Evolutionary conservation across 768 basidiomycete species (phyloP).

Genomic region (Paxillus rubicundulus): DNA sequence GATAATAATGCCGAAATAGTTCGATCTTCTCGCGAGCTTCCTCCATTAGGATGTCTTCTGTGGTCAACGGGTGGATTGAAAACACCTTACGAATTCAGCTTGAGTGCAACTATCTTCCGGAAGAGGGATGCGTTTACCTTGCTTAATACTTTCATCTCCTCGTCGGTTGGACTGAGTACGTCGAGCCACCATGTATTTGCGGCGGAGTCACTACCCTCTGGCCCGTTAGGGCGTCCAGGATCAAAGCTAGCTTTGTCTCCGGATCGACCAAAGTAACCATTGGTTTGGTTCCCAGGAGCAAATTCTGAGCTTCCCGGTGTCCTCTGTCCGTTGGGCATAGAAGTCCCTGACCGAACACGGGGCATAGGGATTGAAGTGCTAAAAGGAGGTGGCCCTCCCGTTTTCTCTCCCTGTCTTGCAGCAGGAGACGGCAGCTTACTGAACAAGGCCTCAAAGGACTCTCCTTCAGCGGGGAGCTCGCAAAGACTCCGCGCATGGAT

Average conservation of each 20-base stretch:
- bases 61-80: conserved; percentile 94
- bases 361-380: conserved; percentile 10
- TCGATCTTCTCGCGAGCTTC: conserved; percentile 99
- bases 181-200: conserved; percentile 97
- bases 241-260: conserved; percentile 16
- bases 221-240: conserved; percentile 20
- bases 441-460: conserved; percentile 91
- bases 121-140: conserved; percentile 51
- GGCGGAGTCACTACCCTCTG: conserved; percentile 41
- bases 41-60: conserved; percentile 99
- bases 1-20: conserved; percentile 96
- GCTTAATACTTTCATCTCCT: conserved; percentile 96
- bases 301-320: conserved; percentile 7
- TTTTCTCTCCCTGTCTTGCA: conserved; percentile 6
- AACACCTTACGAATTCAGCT: conserved; percentile 64
- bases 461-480: conserved; percentile 91
- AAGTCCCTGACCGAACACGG: not conserved
- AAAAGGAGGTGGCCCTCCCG: conserved; percentile 1
- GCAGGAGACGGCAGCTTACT: conserved; percentile 40
- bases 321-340: conserved; percentile 9
- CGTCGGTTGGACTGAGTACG: conserved; percentile 89
- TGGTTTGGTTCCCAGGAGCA: conserved; percentile 5
- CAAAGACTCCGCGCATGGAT: conserved; percentile 92
- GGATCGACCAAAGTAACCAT: conserved; percentile 17
- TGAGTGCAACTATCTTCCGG: conserved; percentile 1